Conservation (phyloP, 2,329 filamentous ascomycete species). For the Cadophora malorum region DNA sequence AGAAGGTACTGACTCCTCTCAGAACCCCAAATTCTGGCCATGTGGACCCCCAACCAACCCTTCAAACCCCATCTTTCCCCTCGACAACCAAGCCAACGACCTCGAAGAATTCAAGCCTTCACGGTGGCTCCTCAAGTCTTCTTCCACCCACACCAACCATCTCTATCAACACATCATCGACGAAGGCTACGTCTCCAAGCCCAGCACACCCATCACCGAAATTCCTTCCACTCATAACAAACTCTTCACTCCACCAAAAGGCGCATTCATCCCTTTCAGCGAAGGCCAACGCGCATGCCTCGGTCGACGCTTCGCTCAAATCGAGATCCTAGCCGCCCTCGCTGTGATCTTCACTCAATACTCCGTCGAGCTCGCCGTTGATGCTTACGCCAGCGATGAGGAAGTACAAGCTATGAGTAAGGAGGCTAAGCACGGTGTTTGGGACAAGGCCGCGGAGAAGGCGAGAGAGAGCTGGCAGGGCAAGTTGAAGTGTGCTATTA, state of each 20-base stretch:
- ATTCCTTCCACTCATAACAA: not conserved
- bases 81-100: conserved; percentile 52
- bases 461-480: conserved; percentile 23
- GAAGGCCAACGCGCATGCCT: conserved; percentile 64
- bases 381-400: conserved; percentile 37
- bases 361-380: conserved; percentile 35
- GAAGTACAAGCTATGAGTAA: conserved; percentile 17
- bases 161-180: not conserved
- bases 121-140: conserved; percentile 63
- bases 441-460: conserved; percentile 17
- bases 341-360: conserved; percentile 57
- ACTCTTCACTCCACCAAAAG: conserved; percentile 54
- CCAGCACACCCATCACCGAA: not conserved
- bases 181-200: conserved; percentile 14
- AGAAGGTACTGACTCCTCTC: not conserved
- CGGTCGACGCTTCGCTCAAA: conserved; percentile 63
- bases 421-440: not conserved
- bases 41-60: conserved; percentile 48
- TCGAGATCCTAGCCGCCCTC: conserved; percentile 62
- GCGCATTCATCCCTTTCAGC: conserved; percentile 64
- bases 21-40: conserved; percentile 75
- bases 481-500: conserved; percentile 19
- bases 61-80: conserved; percentile 36
- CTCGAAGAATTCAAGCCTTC: conserved; percentile 73
- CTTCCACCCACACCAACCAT: not conserved